phyloP scores from a whole-genome alignment of 805 yeast species.

The Teunomyces funiuensis region DNA sequence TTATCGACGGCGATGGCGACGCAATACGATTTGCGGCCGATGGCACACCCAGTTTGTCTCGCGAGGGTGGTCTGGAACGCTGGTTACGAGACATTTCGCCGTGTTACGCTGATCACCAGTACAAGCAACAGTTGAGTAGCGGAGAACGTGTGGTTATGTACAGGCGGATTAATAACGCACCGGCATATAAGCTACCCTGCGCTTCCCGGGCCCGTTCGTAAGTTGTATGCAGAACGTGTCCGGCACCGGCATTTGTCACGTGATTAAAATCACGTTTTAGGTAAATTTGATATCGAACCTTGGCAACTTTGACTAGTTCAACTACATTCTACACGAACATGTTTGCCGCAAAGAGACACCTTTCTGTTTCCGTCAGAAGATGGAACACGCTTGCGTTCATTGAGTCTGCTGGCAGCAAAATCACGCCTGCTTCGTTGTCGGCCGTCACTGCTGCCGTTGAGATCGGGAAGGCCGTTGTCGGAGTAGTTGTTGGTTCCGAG shows the following conservation, averaged over 20 bases:
- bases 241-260: not conserved
- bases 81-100: not conserved
- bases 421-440: conserved; percentile 69
- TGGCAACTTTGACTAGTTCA: too few relatives aligned
- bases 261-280: not conserved
- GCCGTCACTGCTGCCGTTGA: conserved; percentile 75
- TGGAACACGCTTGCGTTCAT: conserved; percentile 68
- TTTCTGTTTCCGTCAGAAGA: conserved; percentile 36
- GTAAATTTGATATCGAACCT: too few relatives aligned
- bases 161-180: conserved; percentile 1
- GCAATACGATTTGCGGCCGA: conserved; percentile 6
- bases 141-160: not conserved
- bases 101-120: too few relatives aligned
- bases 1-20: conserved; percentile 13
- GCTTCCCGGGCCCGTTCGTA: too few relatives aligned
- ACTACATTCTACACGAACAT: not conserved
- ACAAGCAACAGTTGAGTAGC: too few relatives aligned
- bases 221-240: not conserved
- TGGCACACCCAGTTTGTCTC: not conserved
- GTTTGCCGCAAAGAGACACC: conserved; percentile 37
- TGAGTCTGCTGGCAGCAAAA: conserved; percentile 53
- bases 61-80: conserved; percentile 2
- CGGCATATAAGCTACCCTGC: not conserved
- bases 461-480: conserved; percentile 78
- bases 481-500: conserved; percentile 69